Base-by-base conservation (phyloP, 2,329 filamentous ascomycete genomes). In the Orbilia oligospora region DNA sequence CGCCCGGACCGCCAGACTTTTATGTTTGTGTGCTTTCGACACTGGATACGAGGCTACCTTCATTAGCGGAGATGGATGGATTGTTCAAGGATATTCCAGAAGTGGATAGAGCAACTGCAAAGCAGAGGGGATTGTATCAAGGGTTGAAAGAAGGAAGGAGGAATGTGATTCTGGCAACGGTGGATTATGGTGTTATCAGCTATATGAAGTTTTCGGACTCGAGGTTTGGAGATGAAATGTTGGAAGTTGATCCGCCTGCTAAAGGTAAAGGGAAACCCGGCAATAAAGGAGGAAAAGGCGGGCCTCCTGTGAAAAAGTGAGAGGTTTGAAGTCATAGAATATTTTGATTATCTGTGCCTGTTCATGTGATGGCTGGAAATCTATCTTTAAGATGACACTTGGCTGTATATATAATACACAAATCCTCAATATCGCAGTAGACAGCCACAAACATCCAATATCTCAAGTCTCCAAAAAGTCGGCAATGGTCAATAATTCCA, bases 141-240 rank as follows among this genome's bases (percentile, higher is more conserved):
- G 90, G 92, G 76, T 86, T 98, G 80, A 95, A 94, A 84, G 90
- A 97, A 82, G 96, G 94, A 0, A 90, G 91, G 83, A 89, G 93
- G 80, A 96, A 93, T 84, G 92, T 96, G 36, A 87, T 97, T 38
- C 84, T 99, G 24, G 96, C 94, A 0, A 89, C 98, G 1, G 94
- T 97, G 38, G 96, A 98, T 83, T 89, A 93, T 80, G 96, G 96
- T 0, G 88, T 98, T 22, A 91, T 94, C 55, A 98, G 95, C 84
- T 98, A 95, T 83, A 87, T 97, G 82, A 87, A 92, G 24, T 88
- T 97, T 75, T 90, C 89, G 0, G 94, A 98, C 86, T 90, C 90
- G 10, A 91, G 91, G 0, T 97, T 97, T 84, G 91, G 88, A 0
- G 88, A 90, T 80, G 93, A 97, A 84, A 89, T 86, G 83, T 82